Conservation (phyloP, 441 rosid genomes). For the Cnidoscolus chayamansa region DNA sequence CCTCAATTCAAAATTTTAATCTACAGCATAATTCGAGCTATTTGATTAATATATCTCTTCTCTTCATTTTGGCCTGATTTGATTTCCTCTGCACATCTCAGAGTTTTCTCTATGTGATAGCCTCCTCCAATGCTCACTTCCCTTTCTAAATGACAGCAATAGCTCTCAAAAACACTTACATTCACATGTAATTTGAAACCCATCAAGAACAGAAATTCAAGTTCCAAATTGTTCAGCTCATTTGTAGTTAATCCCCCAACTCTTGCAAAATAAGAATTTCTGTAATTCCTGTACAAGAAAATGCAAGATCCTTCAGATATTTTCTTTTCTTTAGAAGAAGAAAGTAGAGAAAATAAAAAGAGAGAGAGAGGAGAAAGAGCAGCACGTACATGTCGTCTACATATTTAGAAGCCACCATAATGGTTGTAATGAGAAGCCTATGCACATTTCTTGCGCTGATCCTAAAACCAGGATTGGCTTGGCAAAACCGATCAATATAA, state of each 20-base stretch:
- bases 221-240: conserved; percentile 68
- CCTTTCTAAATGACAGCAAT: conserved; percentile 79
- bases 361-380: not conserved
- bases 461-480: conserved; percentile 63
- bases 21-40: conserved; percentile 58
- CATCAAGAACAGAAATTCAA: conserved; percentile 78
- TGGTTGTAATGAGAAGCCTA: conserved; percentile 70
- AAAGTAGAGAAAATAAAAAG: not conserved
- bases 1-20: not conserved
- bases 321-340: too few relatives aligned
- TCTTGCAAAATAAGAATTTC: conserved; percentile 73
- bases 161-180: conserved; percentile 83
- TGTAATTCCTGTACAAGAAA: conserved; percentile 57
- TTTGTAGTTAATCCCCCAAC: conserved; percentile 73
- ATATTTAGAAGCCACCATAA: conserved; percentile 90
- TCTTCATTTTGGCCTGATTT: conserved; percentile 53
- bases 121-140: conserved; percentile 88
- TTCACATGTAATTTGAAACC: conserved; percentile 86
- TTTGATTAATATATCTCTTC: conserved; percentile 37
- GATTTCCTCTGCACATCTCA: conserved; percentile 80
- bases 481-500: conserved; percentile 81
- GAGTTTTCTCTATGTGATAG: conserved; percentile 72
- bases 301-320: not conserved
- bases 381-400: conserved; percentile 80
- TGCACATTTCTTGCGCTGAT: conserved; percentile 65